phyloP scores from a whole-genome alignment of 2,329 filamentous ascomycete species.

The Apiospora arundinis region DNA sequence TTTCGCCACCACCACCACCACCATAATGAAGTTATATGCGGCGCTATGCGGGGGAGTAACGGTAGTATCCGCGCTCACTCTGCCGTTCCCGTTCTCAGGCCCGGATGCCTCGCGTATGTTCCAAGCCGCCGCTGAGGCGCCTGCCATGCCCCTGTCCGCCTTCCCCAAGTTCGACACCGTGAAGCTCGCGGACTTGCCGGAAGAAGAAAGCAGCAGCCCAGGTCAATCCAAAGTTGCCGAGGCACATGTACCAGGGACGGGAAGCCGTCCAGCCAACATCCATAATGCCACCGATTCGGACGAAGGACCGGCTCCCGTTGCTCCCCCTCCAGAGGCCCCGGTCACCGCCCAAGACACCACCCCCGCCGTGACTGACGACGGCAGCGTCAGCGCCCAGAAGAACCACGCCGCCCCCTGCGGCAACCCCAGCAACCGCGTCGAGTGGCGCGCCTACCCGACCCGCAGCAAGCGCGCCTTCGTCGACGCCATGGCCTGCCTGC shows the following conservation, averaged over 20 bases:
- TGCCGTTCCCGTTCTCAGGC: neutral
- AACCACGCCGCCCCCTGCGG: neutral
- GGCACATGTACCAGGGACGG: neutral
- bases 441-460: constrained; percentile 41
- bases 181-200: neutral
- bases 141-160: neutral
- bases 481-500: constrained; percentile 38
- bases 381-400: neutral
- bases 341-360: neutral
- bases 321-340: neutral
- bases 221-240: neutral
- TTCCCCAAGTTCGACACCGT: constrained; percentile 5
- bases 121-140: neutral
- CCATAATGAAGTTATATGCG: neutral
- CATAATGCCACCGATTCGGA: neutral
- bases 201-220: neutral
- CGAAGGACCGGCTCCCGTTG: neutral
- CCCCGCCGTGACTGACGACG: neutral
- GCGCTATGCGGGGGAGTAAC: neutral
- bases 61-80: neutral
- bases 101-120: neutral
- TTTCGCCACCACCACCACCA: neutral
- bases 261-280: neutral
- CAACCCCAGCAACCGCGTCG: constrained; percentile 37
- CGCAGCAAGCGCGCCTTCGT: constrained; percentile 39